These are phyloP conservation scores for Amaranthus hypochondriacus DNA, from an alignment of 148 eudicot genomes.

Conservation along the genomic window DNA sequence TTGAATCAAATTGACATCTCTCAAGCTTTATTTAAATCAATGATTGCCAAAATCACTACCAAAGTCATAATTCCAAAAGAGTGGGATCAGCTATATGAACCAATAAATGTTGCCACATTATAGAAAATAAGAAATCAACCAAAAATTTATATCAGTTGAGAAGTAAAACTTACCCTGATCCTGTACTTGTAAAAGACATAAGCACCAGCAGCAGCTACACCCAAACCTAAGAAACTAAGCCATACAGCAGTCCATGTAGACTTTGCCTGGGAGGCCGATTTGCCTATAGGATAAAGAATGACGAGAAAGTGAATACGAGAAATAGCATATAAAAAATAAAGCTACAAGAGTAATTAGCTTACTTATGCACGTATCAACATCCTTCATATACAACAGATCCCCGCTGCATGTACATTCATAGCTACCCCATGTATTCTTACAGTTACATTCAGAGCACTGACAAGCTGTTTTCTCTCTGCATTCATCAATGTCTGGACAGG, in stretches of 20 bases:
- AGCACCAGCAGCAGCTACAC: constrained; percentile 69
- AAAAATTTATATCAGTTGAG: background rate
- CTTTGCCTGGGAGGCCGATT: constrained; percentile 50
- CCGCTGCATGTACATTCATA: constrained; percentile 79
- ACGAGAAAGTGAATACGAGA: background rate
- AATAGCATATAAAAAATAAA: background rate
- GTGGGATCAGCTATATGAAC: too few species aligned
- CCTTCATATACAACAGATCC: constrained; percentile 72
- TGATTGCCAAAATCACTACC: too few species aligned
- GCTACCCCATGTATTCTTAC: constrained; percentile 98
- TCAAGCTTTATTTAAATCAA: too few species aligned
- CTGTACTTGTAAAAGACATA: constrained; percentile 84
- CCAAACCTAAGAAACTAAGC: constrained; percentile 68
- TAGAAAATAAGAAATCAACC: background rate
- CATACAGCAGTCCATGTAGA: constrained; percentile 80
- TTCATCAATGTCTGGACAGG: constrained; percentile 68
- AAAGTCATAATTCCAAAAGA: too few species aligned
- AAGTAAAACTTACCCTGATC: constrained; percentile 62
- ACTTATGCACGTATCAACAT: constrained; percentile 96
- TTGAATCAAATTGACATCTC: too few species aligned
- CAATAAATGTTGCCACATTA: too few species aligned
- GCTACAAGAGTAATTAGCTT: constrained; percentile 19
- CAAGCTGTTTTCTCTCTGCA: constrained; percentile 85
- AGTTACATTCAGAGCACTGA: constrained; percentile 88
- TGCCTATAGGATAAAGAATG: constrained; percentile 44